Evolutionary conservation across 2,329 filamentous ascomycete genomes (phyloP).

Genomic region (Clonostachys solani): DNA sequence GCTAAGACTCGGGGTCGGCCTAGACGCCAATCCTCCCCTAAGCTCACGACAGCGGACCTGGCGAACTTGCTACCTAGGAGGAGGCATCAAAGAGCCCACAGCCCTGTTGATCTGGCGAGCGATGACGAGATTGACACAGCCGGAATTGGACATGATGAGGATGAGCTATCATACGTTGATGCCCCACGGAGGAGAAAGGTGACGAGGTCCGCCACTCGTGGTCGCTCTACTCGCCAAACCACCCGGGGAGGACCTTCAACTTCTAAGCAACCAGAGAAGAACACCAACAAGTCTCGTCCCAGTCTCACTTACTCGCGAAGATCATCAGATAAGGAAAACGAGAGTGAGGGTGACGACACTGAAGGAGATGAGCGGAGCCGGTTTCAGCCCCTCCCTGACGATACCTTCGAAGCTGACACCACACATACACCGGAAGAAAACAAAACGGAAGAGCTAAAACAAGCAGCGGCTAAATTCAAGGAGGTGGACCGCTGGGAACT

Average conservation of each 20-base stretch:
- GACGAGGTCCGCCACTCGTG: slow-evolving; percentile 14
- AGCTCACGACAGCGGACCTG: slow-evolving; percentile 48
- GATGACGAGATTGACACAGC: slow-evolving; percentile 44
- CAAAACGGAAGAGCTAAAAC: slow-evolving; percentile 49
- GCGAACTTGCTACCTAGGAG: slow-evolving; percentile 50
- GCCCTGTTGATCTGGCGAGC: slow-evolving; percentile 33
- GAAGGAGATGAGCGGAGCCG: slow-evolving; percentile 29
- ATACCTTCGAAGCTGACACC: slow-evolving; percentile 29
- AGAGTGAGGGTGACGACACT: slow-evolving; percentile 24
- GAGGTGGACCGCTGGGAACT: slow-evolving; percentile 68
- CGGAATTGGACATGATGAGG: slow-evolving; percentile 46
- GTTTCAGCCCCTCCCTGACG: slow-evolving; percentile 38
- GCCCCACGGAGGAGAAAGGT: slow-evolving; percentile 24
- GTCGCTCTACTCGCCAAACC: slow-evolving; percentile 2
- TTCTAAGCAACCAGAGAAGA: slow-evolving; percentile 6
- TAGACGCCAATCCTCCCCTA: slow-evolving; percentile 23
- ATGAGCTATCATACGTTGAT: slow-evolving; percentile 47
- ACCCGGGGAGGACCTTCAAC: slow-evolving; percentile 1
- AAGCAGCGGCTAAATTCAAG: slow-evolving; percentile 58
- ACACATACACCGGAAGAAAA: slow-evolving; percentile 29
- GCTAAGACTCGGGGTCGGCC: slow-evolving; percentile 22
- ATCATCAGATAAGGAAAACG: slow-evolving; percentile 57
- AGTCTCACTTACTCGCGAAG: slow-evolving; percentile 42
- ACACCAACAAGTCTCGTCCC: slow-evolving; percentile 11
- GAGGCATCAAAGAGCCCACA: slow-evolving; percentile 32